Evolutionary conservation across 2,329 filamentous ascomycete genomes (phyloP).

Genomic region (Paracamarosporium sp.): DNA sequence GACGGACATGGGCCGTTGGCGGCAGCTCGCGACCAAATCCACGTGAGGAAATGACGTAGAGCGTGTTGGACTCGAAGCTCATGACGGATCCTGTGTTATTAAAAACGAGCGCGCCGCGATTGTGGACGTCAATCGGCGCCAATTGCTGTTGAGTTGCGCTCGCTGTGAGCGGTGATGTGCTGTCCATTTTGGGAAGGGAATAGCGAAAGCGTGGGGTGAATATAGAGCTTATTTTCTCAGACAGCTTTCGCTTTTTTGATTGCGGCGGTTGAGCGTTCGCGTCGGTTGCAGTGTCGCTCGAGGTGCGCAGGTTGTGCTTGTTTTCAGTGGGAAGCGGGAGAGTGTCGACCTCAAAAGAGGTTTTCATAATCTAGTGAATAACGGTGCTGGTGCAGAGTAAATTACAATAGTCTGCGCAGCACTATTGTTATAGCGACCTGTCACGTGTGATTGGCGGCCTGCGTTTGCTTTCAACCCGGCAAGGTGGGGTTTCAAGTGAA

Average conservation of each 20-base stretch:
- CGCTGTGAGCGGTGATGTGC: neutral
- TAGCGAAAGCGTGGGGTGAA: neutral
- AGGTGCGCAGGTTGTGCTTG: neutral
- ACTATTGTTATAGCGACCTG: too few relatives aligned
- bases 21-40: conserved; percentile 18
- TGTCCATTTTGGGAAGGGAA: neutral
- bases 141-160: neutral
- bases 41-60: conserved; percentile 20
- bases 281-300: too few relatives aligned
- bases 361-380: neutral
- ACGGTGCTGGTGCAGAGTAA: too few relatives aligned
- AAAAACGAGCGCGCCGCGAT: conserved; percentile 7
- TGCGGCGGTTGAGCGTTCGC: neutral
- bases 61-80: neutral
- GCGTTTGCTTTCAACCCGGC: neutral
- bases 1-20: conserved; percentile 19
- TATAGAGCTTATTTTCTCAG: neutral
- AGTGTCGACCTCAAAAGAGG: neutral
- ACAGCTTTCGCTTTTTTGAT: neutral
- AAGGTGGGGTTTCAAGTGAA: too few relatives aligned
- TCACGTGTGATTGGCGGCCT: neutral
- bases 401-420: too few relatives aligned
- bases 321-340: neutral
- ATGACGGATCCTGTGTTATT: conserved; percentile 16
- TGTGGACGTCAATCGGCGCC: conserved; percentile 1